Evolutionary conservation across 2,329 filamentous ascomycete species (phyloP).

Genomic region (Aplosporella prunicola): DNA sequence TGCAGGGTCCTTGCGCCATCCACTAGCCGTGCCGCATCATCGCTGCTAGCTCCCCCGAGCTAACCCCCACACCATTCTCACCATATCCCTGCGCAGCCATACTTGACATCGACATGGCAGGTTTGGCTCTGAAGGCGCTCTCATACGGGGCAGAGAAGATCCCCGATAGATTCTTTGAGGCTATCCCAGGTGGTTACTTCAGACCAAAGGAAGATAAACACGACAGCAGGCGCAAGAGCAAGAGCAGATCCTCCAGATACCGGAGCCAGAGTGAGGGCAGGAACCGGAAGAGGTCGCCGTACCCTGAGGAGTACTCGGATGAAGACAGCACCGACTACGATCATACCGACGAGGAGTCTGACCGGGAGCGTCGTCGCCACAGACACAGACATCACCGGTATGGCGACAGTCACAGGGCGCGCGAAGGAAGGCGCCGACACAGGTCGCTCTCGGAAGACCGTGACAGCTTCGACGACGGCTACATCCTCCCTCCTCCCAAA

Average conservation of each 20-base stretch:
- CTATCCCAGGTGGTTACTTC: conserved; percentile 29
- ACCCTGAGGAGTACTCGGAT: conserved; percentile 3
- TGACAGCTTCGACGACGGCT: too few relatives aligned
- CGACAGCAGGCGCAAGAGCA: conserved; percentile 18
- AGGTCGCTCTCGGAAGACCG: too few relatives aligned
- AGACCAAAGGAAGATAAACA: conserved; percentile 19
- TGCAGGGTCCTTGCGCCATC: too few relatives aligned
- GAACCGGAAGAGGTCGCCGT: conserved; percentile 5
- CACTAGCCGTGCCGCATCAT: too few relatives aligned
- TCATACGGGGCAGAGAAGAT: conserved; percentile 29
- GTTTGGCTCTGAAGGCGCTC: conserved; percentile 28
- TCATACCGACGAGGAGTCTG: conserved; percentile 10
- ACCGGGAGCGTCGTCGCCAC: conserved; percentile 3
- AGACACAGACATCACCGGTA: conserved; percentile 2
- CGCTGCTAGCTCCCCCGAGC: too few relatives aligned
- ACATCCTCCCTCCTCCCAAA: too few relatives aligned
- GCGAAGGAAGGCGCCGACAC: background rate
- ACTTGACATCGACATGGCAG: conserved; percentile 8
- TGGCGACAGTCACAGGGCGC: background rate
- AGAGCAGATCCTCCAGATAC: conserved; percentile 10
- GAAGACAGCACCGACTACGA: conserved; percentile 11
- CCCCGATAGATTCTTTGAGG: conserved; percentile 29
- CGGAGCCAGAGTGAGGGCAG: conserved; percentile 12
- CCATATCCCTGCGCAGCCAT: conserved; percentile 1
- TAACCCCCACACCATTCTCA: too few relatives aligned